A percentile compares a stretch with the other conserved stretches of the same genome.
Conservation (phyloP, 1,139 yeast species). For the Casaregolazyma suthepensis region DNA sequence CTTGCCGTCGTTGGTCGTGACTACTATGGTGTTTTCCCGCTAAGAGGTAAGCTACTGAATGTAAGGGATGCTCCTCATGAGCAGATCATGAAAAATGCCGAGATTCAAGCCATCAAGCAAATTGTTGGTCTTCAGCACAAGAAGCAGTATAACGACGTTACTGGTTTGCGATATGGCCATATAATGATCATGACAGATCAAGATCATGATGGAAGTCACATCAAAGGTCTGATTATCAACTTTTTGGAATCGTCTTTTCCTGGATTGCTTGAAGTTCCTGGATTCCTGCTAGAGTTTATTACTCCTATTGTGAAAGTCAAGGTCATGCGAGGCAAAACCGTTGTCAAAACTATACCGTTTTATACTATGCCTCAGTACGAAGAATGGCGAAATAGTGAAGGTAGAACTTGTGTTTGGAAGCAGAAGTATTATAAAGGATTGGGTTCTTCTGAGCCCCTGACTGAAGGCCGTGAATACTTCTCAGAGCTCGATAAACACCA, state of each 20-base stretch:
- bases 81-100: conserved; percentile 86
- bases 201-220: conserved; percentile 99
- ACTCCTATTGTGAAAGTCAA: conserved; percentile 96
- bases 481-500: conserved; percentile 79
- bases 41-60: conserved; percentile 89
- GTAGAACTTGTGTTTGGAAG: conserved; percentile 71
- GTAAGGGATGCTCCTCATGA: conserved; percentile 96
- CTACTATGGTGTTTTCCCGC: conserved; percentile 90
- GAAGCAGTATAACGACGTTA: conserved; percentile 68
- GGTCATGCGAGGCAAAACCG: conserved; percentile 57
- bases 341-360: conserved; percentile 56
- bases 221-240: conserved; percentile 91
- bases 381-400: conserved; percentile 83
- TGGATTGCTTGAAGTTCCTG: conserved; percentile 84
- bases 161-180: conserved; percentile 85
- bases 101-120: conserved; percentile 90
- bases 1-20: conserved; percentile 94
- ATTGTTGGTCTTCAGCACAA: conserved; percentile 95
- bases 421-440: conserved; percentile 97
- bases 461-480: conserved; percentile 87
- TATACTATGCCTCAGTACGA: conserved; percentile 97
- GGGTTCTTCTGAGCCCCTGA: conserved; percentile 75
- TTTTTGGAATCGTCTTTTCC: conserved; percentile 93
- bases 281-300: conserved; percentile 86
- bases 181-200: conserved; percentile 99